Conservation (phyloP, 208 protist genomes). For the Blechomonas ayalai region DNA sequence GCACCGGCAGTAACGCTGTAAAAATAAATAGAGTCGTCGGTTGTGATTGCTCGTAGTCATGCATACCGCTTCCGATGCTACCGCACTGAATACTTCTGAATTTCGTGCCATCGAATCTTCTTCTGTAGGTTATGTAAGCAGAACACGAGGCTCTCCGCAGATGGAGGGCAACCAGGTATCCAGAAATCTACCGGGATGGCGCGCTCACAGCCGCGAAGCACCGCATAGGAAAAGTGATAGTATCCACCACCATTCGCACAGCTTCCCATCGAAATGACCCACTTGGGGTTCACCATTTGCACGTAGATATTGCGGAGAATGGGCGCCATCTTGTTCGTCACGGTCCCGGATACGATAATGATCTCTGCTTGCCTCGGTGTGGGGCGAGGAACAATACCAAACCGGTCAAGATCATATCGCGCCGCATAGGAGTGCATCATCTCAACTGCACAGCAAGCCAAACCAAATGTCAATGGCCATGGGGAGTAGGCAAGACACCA, state of each 20-base stretch:
- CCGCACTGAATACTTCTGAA: conserved; percentile 87
- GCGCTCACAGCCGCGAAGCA: conserved; percentile 95
- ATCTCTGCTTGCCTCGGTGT: conserved; percentile 95
- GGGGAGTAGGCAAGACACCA: conserved; percentile 91
- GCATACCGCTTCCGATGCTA: too few relatives aligned
- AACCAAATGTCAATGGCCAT: conserved; percentile 98
- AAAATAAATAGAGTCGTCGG: too few relatives aligned
- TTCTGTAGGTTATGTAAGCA: conserved; percentile 89
- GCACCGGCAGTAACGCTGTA: too few relatives aligned
- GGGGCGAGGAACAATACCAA: conserved; percentile 96
- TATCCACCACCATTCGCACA: conserved; percentile 98
- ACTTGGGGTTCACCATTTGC: conserved; percentile 96
- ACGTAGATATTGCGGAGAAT: conserved; percentile 96
- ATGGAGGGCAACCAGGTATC: conserved; percentile 98
- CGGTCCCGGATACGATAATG: conserved; percentile 98
- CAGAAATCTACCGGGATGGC: conserved; percentile 98
- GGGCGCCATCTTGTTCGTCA: conserved; percentile 99
- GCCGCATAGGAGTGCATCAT: conserved; percentile 96
- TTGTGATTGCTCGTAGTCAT: too few relatives aligned
- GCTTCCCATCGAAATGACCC: conserved; percentile 93
- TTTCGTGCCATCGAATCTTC: conserved; percentile 92
- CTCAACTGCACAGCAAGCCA: conserved; percentile 97
- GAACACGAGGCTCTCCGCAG: conserved; percentile 90
- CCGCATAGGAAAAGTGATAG: conserved; percentile 98
- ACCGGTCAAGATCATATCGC: conserved; percentile 97